Base-by-base conservation (phyloP, 441 rosid species). In the Aquilaria agallochum region DNA sequence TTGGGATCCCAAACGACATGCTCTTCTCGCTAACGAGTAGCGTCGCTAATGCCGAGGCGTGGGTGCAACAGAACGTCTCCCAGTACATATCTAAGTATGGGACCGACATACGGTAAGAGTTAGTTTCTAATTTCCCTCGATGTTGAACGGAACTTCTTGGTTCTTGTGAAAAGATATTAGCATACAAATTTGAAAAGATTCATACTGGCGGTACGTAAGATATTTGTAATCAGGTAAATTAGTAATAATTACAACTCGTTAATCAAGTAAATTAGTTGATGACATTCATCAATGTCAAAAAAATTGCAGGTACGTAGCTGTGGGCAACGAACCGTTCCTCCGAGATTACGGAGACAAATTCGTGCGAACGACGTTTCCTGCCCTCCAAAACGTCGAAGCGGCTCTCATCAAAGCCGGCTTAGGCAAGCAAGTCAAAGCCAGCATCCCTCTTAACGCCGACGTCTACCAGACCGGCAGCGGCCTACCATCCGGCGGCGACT, bases 291-390 rank as follows among this genome's bases (percentile, higher is more conserved):
- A 34, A 7, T 36, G 7, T 3, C 7, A 1, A 36, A 36, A 36
- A 36, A 5, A 4, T 36, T 5, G 42, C 42, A 80, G 88, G 78
- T 79, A 75, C 60, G 79, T 82, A n/a, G 91, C 88, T n/a, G 88
- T 85, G 48, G 88, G 90, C 54, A 85, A 85, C 59, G 87, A 85
- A 69, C 90, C 82, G 0, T 80, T 85, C 55, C 74, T 82, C 5
- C 40, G 62, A 10, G 36, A 84, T 8, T 80, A 57, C 64, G 79
- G 83, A 45, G 73, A 76, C 59, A 80, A 72, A 59, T 86, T 70
- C 68, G 51, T 73, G n/a, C 11, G 3, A 5, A 65, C 74, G 63
- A 79, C 84, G 5, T 78, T 83, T 30, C 88, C 88, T 11, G 91
- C 91, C 36, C 83, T 83, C 36, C 72, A 75, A 60, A 85, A 85